These are phyloP conservation scores for Citropsis articulata DNA, from an alignment of 345 rosid genomes.

Conservation along the genomic window DNA sequence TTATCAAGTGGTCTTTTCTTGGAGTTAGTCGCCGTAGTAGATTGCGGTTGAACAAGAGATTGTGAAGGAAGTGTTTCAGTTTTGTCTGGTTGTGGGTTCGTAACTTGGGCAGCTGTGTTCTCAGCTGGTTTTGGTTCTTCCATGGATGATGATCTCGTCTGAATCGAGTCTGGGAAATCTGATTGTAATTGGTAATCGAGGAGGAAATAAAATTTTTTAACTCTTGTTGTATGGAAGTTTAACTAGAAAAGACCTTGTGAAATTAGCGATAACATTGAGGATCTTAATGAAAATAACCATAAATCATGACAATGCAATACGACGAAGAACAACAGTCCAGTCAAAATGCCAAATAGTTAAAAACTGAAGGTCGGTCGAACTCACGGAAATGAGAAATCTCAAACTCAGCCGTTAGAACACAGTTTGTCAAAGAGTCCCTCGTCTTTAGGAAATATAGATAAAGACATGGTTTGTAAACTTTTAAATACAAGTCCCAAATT, in stretches of 20 bases:
- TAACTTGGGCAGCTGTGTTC: conserved; percentile 13
- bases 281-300: neutral
- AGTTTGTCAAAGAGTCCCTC: no score
- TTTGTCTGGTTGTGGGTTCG: conserved; percentile 11
- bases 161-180: neutral
- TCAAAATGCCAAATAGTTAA: no score
- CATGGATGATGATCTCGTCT: conserved; percentile 23
- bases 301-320: no score
- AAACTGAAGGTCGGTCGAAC: no score
- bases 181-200: neutral
- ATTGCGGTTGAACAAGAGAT: conserved; percentile 18
- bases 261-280: neutral
- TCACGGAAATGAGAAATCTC: no score
- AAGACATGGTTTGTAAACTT: no score
- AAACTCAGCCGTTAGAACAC: no score
- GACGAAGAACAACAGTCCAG: no score
- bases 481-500: no score
- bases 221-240: neutral
- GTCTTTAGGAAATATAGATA: no score
- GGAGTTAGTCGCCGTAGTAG: conserved; percentile 26
- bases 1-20: conserved; percentile 58
- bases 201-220: neutral
- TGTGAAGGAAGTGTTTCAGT: neutral
- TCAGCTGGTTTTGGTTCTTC: conserved; percentile 30
- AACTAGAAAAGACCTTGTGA: neutral